Evolutionary conservation across 129 eudicot species (phyloP).

Genomic region (Tanacetum coccineum): DNA sequence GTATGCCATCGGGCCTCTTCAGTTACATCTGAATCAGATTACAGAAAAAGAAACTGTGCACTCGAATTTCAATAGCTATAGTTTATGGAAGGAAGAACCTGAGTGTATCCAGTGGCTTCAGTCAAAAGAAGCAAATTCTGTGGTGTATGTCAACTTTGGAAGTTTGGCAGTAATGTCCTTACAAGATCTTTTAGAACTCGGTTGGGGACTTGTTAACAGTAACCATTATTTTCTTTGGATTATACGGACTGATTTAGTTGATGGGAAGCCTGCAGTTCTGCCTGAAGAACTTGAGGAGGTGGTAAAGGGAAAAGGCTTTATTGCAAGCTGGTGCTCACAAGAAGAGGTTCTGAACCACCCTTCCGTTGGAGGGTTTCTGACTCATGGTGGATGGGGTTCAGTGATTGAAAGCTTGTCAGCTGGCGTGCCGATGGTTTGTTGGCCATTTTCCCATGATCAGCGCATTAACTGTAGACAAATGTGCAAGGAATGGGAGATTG

Average conservation of each 20-base stretch:
- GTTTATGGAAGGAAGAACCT: slow-evolving; percentile 1
- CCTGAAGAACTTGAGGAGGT: neutral
- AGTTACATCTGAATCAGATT: neutral
- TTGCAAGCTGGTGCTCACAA: neutral
- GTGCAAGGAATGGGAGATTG: slow-evolving; percentile 8
- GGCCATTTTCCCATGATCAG: neutral
- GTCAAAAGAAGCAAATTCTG: neutral
- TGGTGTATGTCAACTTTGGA: slow-evolving; percentile 7
- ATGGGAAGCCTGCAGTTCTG: neutral
- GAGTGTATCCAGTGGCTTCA: neutral
- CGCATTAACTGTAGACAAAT: neutral
- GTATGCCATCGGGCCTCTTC: neutral
- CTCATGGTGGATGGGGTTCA: slow-evolving; percentile 13
- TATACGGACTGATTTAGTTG: neutral
- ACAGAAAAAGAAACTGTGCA: neutral
- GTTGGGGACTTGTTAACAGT: slow-evolving; percentile 16
- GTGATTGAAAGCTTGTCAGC: slow-evolving; percentile 15
- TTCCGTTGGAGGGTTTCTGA: slow-evolving; percentile 15
- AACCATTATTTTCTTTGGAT: slow-evolving; percentile 3
- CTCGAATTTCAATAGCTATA: neutral
- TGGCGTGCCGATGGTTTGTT: slow-evolving; percentile 5
- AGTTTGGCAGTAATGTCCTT: neutral
- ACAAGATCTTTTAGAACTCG: neutral
- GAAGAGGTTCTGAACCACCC: slow-evolving; percentile 11
- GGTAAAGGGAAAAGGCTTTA: neutral